Evolutionary conservation across 768 basidiomycete species (phyloP), one percentile per base, ranked within the genome.

Genomic region (Dioszegia aurantiaca): DNA sequence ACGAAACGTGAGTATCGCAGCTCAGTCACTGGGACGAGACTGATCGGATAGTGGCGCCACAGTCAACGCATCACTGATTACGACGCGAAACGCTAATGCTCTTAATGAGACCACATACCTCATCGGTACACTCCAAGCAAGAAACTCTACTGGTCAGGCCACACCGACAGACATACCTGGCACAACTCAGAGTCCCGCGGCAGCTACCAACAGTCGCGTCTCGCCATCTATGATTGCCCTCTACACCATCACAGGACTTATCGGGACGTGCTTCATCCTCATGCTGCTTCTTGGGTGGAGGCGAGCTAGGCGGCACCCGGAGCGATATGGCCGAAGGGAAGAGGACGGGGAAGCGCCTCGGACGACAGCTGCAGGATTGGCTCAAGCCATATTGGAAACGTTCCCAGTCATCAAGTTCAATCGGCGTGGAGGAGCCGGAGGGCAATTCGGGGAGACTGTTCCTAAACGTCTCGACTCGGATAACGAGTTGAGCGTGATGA

Each of bases 361-460:
- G 58, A 86, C 84, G 48, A 84, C 89, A 3, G 87, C 90, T 0
- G 80, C 83, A n/a, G 92, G 92, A 6, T 81, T 98, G 49, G 88
- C 89, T 1, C 85, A 89, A 19, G 94, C 94, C 19, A 92, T 98
- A 57, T 80, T 98, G 55, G 93, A 98, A 65, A 95, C 92, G 2
- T 98, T 98, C 79, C 92, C 93, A 3, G 79, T 95, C 61, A 86
- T 94, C 77, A 90, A 91, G 74, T 98, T 92, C 67, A 61, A 62
- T 17, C 41, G 74, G 68, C 49, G 47, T 19, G 37, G 44, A 19
- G 21, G 10, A 16, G 40, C 48, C 10, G 17, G 39, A n/a, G 39
- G 54, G 16, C 39, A 58, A 31, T 41, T 62, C 26, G 47, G 33
- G 14, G 48, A 44, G 10, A 28, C 39, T 2, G 8, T n/a, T 10